Percentiles rank a stretch among this genome's conserved stretches.
Conservation (phyloP, 495 filamentous ascomycete genomes). For the Oleoguttula mirabilis region DNA sequence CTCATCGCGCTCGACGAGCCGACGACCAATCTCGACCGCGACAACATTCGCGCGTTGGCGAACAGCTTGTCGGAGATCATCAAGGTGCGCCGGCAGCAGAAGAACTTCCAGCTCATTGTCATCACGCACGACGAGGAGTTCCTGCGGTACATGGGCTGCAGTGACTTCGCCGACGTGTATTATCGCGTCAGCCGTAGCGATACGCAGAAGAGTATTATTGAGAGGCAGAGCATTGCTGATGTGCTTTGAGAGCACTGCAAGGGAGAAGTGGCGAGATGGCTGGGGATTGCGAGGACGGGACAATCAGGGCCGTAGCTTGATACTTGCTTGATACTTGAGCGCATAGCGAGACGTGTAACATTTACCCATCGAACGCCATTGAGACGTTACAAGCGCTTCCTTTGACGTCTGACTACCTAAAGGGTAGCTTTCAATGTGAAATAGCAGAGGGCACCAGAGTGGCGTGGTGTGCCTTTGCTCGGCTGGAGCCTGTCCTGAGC, state of each 20-base stretch:
- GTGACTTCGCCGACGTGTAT: constrained; percentile 88
- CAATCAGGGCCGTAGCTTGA: too few species aligned
- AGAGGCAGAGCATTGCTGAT: constrained; percentile 54
- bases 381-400: too few species aligned
- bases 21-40: constrained; percentile 89
- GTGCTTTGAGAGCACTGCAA: constrained; percentile 29
- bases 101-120: constrained; percentile 94
- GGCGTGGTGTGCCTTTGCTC: too few species aligned
- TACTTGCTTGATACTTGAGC: too few species aligned
- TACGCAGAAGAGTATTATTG: constrained; percentile 76
- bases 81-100: constrained; percentile 64
- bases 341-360: too few species aligned
- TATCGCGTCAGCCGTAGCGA: constrained; percentile 74
- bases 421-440: too few species aligned
- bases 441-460: too few species aligned
- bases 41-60: constrained; percentile 85
- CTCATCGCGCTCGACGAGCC: constrained; percentile 96
- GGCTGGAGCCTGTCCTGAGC: too few species aligned
- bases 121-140: constrained; percentile 99
- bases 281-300: too few species aligned
- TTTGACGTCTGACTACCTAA: too few species aligned
- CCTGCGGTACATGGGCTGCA: constrained; percentile 78
- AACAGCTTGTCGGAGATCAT: constrained; percentile 81
- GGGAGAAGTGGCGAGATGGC: too few species aligned
- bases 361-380: too few species aligned